phyloP scores from a whole-genome alignment of 2,329 filamentous ascomycete species.

The Xylariaceae sp. region DNA sequence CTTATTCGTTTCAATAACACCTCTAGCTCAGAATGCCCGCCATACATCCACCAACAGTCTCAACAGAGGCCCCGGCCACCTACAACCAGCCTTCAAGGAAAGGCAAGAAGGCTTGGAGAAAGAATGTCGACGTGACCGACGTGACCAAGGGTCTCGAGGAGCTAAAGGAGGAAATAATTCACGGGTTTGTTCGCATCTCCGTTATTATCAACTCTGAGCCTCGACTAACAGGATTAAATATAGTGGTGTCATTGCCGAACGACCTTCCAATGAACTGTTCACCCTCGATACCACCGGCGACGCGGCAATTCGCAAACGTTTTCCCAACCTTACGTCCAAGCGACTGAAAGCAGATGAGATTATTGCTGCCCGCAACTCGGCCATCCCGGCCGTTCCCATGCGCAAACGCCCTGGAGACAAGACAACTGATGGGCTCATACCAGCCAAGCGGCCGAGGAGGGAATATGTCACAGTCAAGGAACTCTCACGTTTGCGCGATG shows the following conservation, averaged over 20 bases:
- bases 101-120: constrained; percentile 97
- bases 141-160: constrained; percentile 77
- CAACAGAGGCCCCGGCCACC: constrained; percentile 64
- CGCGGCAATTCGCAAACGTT: constrained; percentile 56
- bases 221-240: constrained; percentile 9
- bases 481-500: constrained; percentile 66
- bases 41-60: constrained; percentile 42
- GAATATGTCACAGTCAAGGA: constrained; percentile 84
- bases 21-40: constrained; percentile 44
- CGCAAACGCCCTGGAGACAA: constrained; percentile 70
- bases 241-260: constrained; percentile 82
- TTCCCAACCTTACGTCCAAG: constrained; percentile 64
- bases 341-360: constrained; percentile 88
- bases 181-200: constrained; percentile 55
- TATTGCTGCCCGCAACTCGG: constrained; percentile 68
- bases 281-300: constrained; percentile 72
- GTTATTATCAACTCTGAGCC: not conserved
- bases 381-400: constrained; percentile 69
- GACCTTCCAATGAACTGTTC: constrained; percentile 78
- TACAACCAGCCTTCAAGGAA: constrained; percentile 88
- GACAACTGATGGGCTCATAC: constrained; percentile 66
- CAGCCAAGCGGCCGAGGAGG: constrained; percentile 68
- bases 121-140: constrained; percentile 91
- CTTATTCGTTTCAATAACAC: not conserved
- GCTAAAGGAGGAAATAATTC: constrained; percentile 82